Base-by-base conservation (phyloP, 1,284 basidiomycete genomes). In the Takashimella tepidaria region DNA sequence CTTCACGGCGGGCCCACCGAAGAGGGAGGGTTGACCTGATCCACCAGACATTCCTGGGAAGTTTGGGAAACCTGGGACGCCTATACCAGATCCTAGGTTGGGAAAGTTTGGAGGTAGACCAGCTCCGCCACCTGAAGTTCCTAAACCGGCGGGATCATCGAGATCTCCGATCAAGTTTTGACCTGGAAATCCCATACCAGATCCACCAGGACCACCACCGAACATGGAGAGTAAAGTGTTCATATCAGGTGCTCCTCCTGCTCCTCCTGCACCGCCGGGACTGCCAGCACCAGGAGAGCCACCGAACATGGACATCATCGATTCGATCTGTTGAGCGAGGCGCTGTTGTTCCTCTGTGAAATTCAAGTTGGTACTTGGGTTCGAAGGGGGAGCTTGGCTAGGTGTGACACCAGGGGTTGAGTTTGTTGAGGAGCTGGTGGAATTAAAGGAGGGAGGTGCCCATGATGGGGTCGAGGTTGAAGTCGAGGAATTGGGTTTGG, bases 241-340 rank as follows among this genome's bases (percentile, higher is more conserved):
- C 59, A 70, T 65, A 50, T 68, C 69, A 27, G 67, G 65, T 51
- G 63, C 53, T 16, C 56, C 59, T 8, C 45, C 59, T 1, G 47
- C 56, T n/a, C 41, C 57, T 3, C 51, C 59, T n/a, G 54, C 58
- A 43, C 58, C 57, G 12, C 55, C 57, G n/a, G n/a, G n/a, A n/a
- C n/a, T n/a, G n/a, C n/a, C n/a, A n/a, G n/a, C n/a, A n/a, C n/a
- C n/a, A n/a, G n/a, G n/a, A 21, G 49, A 47, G 2, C 52, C 59
- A n/a, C 66, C 68, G 23, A 68, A 61, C 70, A 72, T 72, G 8
- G 63, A 60, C 66, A 70, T 68, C 66, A 70, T 68, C 22, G 61
- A 59, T 47, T 69, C 61, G 11, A 72, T 52, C 46, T 72, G 68
- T 20, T 60, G 56, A 16, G 61, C 56, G 63, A 69, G 68, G 24